A percentile compares a stretch with the other conserved stretches of the same genome.
phyloP scores from a whole-genome alignment of 2,329 filamentous ascomycete species.

The Epicoccum sorghinum region DNA sequence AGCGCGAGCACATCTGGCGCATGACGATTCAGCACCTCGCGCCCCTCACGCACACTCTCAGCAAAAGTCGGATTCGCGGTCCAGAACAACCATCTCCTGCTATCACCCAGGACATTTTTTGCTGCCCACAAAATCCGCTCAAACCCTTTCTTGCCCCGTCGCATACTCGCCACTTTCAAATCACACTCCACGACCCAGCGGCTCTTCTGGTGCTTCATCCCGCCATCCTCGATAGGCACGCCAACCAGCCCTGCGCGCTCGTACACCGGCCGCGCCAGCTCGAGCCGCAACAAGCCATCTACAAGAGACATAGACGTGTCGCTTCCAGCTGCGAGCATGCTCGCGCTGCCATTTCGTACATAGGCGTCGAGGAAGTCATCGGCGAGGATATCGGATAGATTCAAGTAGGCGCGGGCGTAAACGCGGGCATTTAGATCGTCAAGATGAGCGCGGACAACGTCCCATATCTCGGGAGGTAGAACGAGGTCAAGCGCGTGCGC shows the following conservation, averaged over 20 bases:
- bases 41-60: slow-evolving; percentile 32
- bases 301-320: slow-evolving; percentile 75
- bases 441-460: slow-evolving; percentile 61
- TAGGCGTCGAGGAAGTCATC: slow-evolving; percentile 82
- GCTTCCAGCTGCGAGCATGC: slow-evolving; percentile 83
- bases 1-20: slow-evolving; percentile 41
- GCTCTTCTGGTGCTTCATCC: slow-evolving; percentile 68
- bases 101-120: slow-evolving; percentile 73
- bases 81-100: slow-evolving; percentile 78
- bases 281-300: slow-evolving; percentile 74
- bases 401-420: slow-evolving; percentile 75
- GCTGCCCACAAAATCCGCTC: slow-evolving; percentile 79
- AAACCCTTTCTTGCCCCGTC: slow-evolving; percentile 82
- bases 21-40: slow-evolving; percentile 36
- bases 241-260: slow-evolving; percentile 83
- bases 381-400: slow-evolving; percentile 72
- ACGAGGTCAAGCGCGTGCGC: slow-evolving; percentile 75
- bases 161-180: slow-evolving; percentile 75
- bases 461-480: slow-evolving; percentile 69
- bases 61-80: slow-evolving; percentile 54
- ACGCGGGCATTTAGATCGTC: slow-evolving; percentile 45
- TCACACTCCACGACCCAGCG: slow-evolving; percentile 83
- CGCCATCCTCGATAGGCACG: slow-evolving; percentile 64
- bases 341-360: slow-evolving; percentile 79
- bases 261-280: slow-evolving; percentile 80